phyloP scores from a whole-genome alignment of 2,329 filamentous ascomycete species.

The Dothiorella sarmentorum region DNA sequence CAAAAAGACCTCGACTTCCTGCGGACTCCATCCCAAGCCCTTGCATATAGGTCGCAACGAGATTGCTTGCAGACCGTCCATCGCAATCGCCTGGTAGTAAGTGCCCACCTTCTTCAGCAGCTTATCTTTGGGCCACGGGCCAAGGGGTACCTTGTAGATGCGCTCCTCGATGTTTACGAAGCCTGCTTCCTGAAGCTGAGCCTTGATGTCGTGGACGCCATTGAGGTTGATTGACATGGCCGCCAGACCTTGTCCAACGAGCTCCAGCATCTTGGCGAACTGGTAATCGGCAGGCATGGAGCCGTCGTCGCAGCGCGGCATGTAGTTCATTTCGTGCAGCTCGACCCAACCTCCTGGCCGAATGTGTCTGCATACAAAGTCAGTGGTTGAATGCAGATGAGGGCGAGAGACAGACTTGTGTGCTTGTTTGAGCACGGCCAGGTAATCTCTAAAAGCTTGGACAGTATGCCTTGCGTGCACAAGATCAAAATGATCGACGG shows the following conservation, averaged over 20 bases:
- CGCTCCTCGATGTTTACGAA: slow-evolving; percentile 31
- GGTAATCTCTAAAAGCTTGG: slow-evolving; percentile 51
- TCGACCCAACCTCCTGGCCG: slow-evolving; percentile 50
- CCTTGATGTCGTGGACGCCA: slow-evolving; percentile 25
- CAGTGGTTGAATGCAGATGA: background rate
- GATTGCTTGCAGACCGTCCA: slow-evolving; percentile 17
- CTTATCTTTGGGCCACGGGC: slow-evolving; percentile 23
- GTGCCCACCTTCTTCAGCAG: slow-evolving; percentile 9
- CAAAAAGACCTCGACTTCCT: slow-evolving; percentile 13
- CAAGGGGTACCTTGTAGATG: slow-evolving; percentile 27
- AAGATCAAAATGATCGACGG: slow-evolving; percentile 41
- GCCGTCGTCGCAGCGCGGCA: slow-evolving; percentile 42
- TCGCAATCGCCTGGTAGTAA: slow-evolving; percentile 1
- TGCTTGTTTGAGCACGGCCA: slow-evolving; percentile 46
- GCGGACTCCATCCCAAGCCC: slow-evolving; percentile 3
- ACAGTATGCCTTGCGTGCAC: slow-evolving; percentile 51
- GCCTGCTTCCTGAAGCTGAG: slow-evolving; percentile 34
- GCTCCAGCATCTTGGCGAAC: background rate
- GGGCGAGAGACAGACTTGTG: slow-evolving; percentile 7
- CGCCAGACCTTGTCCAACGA: background rate
- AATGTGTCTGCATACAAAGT: slow-evolving; percentile 25
- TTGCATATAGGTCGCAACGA: slow-evolving; percentile 2
- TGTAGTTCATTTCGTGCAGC: slow-evolving; percentile 45
- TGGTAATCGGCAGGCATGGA: slow-evolving; percentile 26
- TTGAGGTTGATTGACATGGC: slow-evolving; percentile 20